Base-by-base conservation (phyloP, 345 rosid genomes). In the Chamaenerion angustifolium region DNA sequence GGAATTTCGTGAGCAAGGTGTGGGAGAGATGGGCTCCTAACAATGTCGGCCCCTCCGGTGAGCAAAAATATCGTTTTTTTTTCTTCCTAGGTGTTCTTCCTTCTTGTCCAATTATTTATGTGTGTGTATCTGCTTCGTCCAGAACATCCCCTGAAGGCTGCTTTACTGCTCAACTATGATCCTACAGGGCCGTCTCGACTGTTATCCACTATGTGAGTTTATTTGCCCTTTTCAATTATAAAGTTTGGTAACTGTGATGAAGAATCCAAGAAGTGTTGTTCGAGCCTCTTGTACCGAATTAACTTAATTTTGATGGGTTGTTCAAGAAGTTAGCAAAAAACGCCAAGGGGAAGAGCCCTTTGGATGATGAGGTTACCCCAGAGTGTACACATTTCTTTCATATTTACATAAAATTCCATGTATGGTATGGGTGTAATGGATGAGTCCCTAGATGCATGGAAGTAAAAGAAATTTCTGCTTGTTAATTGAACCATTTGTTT, bases 21-120 rank as follows among this genome's bases (percentile, higher is more conserved):
- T 85, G 95, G 97, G 81, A 81, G 11, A 80, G 79, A 69, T 85
- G 95, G 95, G 76, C 76, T 55, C 59, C 84, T 16, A 9, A 54
- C 60, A 69, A 66, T 35, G 54, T 89, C 57, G 83, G 85, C 16
- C 71, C 82, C 56, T 63, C 79, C 1, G 86, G 89, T 80, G 16
- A 57, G 58, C 43, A 11, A 13, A 19, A 46, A n/a, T n/a, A n/a
- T n/a, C 52, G 25, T 18, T 57, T 11, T 50, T 16, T 43, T 11
- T 16, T 4, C 23, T 13, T 43, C 16, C 3, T 15, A 19, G 31
- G 18, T 31, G 9, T 0, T 46, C 52, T 42, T 60, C 51, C 4
- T 14, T 40, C 12, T 16, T 10, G 43, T 51, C 16, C 23, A 10
- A 12, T 43, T 42, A 6, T 1, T 46, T 40, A 31, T 10, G 5